A percentile compares a stretch with the other conserved stretches of the same genome.
Conservation (phyloP, 1,139 yeast species). For the Magnusiomyces ingens region DNA sequence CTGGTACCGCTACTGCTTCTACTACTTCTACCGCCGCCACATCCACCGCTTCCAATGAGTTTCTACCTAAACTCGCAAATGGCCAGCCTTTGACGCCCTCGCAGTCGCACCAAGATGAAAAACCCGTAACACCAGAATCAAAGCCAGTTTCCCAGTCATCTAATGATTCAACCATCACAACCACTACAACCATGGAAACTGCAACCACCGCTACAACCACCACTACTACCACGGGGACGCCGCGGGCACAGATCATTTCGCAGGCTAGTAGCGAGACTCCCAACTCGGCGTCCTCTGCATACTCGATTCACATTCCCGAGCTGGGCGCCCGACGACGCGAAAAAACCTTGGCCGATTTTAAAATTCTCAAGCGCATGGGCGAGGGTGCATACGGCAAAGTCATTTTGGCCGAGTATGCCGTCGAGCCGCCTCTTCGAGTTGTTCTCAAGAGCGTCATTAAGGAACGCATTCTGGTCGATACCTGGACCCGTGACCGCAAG, state of each 20-base stretch:
- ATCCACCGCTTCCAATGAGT: too few relatives aligned
- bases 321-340: constrained; percentile 35
- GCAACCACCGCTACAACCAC: neutral
- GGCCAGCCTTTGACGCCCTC: too few relatives aligned
- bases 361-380: constrained; percentile 71
- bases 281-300: constrained; percentile 14
- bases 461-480: constrained; percentile 87
- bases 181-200: neutral
- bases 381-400: constrained; percentile 97
- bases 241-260: constrained; percentile 10
- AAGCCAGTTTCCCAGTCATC: neutral
- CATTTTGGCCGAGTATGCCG: constrained; percentile 63
- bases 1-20: too few relatives aligned
- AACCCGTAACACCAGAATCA: too few relatives aligned
- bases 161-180: constrained; percentile 1
- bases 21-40: too few relatives aligned
- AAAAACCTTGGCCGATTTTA: constrained; percentile 66
- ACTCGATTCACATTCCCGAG: constrained; percentile 21
- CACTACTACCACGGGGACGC: constrained; percentile 2
- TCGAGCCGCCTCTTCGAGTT: constrained; percentile 55
- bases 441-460: constrained; percentile 87
- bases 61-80: too few relatives aligned
- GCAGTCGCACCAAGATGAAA: too few relatives aligned
- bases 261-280: constrained; percentile 10
- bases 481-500: constrained; percentile 90